A percentile compares a stretch with the other conserved stretches of the same genome.
Conservation (phyloP, 805 yeast species). For the Limtongozyma cylindracea region DNA sequence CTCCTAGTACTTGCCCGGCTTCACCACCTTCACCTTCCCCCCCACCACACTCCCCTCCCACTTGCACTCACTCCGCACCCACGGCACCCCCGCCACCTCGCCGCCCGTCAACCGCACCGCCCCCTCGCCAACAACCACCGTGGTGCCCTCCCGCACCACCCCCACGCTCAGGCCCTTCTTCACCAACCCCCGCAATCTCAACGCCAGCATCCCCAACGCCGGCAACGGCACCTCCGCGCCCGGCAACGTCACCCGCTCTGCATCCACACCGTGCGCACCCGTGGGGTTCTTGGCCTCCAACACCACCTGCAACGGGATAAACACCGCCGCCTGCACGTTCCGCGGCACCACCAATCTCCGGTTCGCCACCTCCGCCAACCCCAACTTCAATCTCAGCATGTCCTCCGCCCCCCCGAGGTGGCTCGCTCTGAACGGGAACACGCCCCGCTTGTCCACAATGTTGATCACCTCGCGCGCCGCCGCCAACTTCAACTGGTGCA, state of each 20-base stretch:
- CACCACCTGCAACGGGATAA: slow-evolving; percentile 43
- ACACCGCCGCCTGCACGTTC: slow-evolving; percentile 49
- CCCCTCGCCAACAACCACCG: no score
- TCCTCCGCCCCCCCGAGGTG: slow-evolving; percentile 21
- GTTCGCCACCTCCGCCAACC: slow-evolving; percentile 57
- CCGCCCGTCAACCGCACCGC: no score
- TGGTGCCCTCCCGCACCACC: no score
- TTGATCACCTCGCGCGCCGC: slow-evolving; percentile 48
- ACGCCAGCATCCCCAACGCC: slow-evolving; percentile 41
- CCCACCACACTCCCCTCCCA: no score
- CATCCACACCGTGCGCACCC: slow-evolving; percentile 42
- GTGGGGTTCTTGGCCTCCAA: slow-evolving; percentile 39
- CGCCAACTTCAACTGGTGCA: slow-evolving; percentile 51
- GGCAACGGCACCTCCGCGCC: slow-evolving; percentile 62
- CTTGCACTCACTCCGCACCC: no score
- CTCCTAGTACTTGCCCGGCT: no score
- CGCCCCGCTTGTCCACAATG: slow-evolving; percentile 54
- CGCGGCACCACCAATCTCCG: slow-evolving; percentile 53
- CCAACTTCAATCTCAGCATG: slow-evolving; percentile 32
- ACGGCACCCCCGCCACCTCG: no score
- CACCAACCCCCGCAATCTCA: slow-evolving; percentile 37
- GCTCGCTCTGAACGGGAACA: slow-evolving; percentile 75
- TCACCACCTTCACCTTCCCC: no score
- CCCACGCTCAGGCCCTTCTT: no score
- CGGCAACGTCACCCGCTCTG: slow-evolving; percentile 36